Base-by-base conservation (phyloP, 1,284 basidiomycete genomes). In the Ustilago crameri region DNA sequence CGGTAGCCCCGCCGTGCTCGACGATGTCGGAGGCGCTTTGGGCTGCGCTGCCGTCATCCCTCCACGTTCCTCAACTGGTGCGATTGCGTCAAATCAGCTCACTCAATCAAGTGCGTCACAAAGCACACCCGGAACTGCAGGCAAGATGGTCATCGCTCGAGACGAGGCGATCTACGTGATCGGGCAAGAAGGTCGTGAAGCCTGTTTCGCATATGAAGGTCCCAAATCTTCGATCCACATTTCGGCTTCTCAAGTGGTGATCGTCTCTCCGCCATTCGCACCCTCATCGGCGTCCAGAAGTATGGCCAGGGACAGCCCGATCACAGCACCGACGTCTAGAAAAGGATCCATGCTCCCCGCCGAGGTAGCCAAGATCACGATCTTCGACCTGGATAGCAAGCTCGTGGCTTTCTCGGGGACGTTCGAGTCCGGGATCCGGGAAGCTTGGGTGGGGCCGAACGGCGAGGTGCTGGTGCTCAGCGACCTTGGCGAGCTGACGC, bases 341-440 rank as follows among this genome's bases (percentile, higher is more conserved):
- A 59, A 51, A 32, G 58, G 55, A 0, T 49, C 52, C 8, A 57
- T 49, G 54, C 44, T 43, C 12, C 48, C 46, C 14, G 32, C 44
- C 46, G 64, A 60, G 53, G 55, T 59, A 7, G 90, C 91, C 17
- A 93, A 92, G 76, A 88, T 98, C 40, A 91, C 91, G 0, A 88
- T 98, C 1, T 92, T 98, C 72, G 95, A 98, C 81, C 88, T 92
- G 24, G 92, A 94, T 82, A 96, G 95, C 85, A 95, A 95, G 85
- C 88, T 95, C 49, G 88, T 97, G 7, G 91, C 91, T 3, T 94
- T 91, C 32, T 69, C 62, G 24, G 74, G 69, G 18, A 75, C 75
- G 12, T 78, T 80, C 40, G 70, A 69, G 9, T 65, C 70, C 2
- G 78, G 76, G 24, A 61, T 83, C 2, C 61, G 76, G 12, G 58